A percentile compares a stretch with the other conserved stretches of the same genome.
Conservation (phyloP, 2,329 filamentous ascomycete genomes). For the Cadophora gregata region DNA sequence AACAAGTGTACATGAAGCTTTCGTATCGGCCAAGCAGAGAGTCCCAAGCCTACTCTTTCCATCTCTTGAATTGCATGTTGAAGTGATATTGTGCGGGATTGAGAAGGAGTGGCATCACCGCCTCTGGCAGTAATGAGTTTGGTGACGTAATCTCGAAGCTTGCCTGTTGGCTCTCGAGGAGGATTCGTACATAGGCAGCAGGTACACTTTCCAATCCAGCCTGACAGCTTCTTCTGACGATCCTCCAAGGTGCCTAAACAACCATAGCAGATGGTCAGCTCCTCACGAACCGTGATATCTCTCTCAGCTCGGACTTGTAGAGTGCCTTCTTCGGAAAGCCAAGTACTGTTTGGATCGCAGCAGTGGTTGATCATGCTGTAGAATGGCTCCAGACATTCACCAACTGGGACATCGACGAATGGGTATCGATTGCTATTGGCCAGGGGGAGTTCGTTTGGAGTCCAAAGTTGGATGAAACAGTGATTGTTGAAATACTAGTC, state of each 20-base stretch:
- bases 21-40: not conserved
- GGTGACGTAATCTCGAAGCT: not conserved
- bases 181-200: conserved; percentile 5
- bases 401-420: conserved; percentile 25
- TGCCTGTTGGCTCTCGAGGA: not conserved
- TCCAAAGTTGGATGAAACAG: conserved; percentile 13
- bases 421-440: not conserved
- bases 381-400: conserved; percentile 40
- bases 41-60: not conserved
- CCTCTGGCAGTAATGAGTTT: not conserved
- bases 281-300: conserved; percentile 44
- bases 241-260: not conserved
- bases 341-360: conserved; percentile 46
- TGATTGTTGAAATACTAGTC: conserved; percentile 13
- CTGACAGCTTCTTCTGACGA: not conserved
- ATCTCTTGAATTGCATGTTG: not conserved
- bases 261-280: conserved; percentile 46
- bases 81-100: conserved; percentile 1
- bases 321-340: conserved; percentile 44
- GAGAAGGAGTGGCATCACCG: not conserved
- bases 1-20: not conserved
- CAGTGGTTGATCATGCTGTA: conserved; percentile 47
- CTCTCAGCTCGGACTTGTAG: conserved; percentile 44
- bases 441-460: not conserved
- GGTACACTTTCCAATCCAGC: conserved; percentile 8